Evolutionary conservation across 352 stramenopile genomes (phyloP).

Genomic region (Pelagophyceae sp.): DNA sequence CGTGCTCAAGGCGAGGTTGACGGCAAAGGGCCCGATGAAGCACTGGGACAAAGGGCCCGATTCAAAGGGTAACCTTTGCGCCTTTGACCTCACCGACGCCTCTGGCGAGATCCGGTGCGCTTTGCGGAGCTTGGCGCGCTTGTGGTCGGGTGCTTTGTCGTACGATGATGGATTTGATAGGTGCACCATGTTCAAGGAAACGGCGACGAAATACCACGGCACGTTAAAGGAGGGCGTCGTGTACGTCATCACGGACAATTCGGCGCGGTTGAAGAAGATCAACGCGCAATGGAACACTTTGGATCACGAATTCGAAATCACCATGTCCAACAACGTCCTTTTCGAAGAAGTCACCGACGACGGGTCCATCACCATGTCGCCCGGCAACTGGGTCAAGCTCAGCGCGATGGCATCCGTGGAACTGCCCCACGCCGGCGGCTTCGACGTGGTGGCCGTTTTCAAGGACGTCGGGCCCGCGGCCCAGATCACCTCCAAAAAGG

Average conservation of each 20-base stretch:
- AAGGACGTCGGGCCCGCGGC: constrained; percentile 74
- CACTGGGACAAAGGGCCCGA: constrained; percentile 85
- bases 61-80: constrained; percentile 90
- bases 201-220: constrained; percentile 91
- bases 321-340: constrained; percentile 87
- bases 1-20: constrained; percentile 86
- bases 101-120: constrained; percentile 90
- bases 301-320: constrained; percentile 95
- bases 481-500: constrained; percentile 84
- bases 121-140: too few relatives aligned
- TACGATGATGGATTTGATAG: too few relatives aligned
- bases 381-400: constrained; percentile 76
- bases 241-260: constrained; percentile 75
- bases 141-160: too few relatives aligned
- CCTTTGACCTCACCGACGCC: constrained; percentile 85
- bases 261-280: constrained; percentile 88
- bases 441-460: constrained; percentile 93
- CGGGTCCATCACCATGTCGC: constrained; percentile 70
- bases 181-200: constrained; percentile 98
- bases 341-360: constrained; percentile 80
- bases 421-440: constrained; percentile 64
- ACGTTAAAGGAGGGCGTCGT: constrained; percentile 71
- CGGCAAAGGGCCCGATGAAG: constrained; percentile 76
- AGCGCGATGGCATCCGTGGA: constrained; percentile 80
- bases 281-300: constrained; percentile 93